These are phyloP conservation scores for Cyclotella atomus DNA, from an alignment of 108 stramenopile species.

Conservation along the genomic window DNA sequence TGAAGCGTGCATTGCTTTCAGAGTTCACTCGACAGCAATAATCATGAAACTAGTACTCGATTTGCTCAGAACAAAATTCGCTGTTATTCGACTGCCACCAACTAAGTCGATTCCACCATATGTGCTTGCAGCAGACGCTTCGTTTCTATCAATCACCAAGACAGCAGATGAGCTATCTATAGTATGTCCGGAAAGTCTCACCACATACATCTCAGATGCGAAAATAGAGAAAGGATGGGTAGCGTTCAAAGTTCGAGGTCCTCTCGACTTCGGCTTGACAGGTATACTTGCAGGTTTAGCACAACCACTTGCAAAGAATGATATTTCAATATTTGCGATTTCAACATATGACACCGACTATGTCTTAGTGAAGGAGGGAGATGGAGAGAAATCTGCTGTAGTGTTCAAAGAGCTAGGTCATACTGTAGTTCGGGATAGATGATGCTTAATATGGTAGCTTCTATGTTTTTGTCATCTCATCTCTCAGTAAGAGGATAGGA, in stretches of 20 bases:
- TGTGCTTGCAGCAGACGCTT: neutral
- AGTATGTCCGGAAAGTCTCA: neutral
- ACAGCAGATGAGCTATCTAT: constrained; percentile 1
- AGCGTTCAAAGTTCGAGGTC: constrained; percentile 1
- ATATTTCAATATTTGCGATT: neutral
- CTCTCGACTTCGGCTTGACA: neutral
- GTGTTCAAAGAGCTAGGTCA: neutral
- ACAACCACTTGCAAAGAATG: neutral
- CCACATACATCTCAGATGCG: neutral
- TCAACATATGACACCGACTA: constrained; percentile 4
- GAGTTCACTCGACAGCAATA: neutral
- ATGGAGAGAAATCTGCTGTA: neutral
- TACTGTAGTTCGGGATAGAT: neutral
- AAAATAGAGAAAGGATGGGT: neutral
- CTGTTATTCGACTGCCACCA: constrained; percentile 1
- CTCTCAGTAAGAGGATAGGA: too few species aligned
- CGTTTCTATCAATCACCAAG: neutral
- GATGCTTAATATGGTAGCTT: too few species aligned
- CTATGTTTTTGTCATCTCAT: too few species aligned
- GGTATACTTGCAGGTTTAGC: neutral
- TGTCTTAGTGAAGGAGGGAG: neutral
- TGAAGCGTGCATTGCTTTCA: too few species aligned
- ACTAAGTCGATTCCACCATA: neutral
- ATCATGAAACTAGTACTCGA: neutral
- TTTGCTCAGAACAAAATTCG: neutral